Conservation (phyloP, 805 yeast genomes). For the Candida patagonica region DNA sequence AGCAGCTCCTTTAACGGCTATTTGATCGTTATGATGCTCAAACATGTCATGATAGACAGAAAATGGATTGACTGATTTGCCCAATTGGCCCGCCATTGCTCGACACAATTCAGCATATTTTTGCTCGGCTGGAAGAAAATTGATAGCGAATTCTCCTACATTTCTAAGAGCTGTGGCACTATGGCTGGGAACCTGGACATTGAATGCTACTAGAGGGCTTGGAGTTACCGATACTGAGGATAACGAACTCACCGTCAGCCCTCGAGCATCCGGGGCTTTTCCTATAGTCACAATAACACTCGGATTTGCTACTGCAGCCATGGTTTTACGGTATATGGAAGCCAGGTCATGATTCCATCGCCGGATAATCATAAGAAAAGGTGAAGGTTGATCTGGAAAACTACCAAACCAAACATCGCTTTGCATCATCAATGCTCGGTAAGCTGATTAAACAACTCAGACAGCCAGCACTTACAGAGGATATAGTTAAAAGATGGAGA, state of each 20-base stretch:
- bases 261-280: conserved; percentile 33
- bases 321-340: conserved; percentile 28
- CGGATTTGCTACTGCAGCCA: conserved; percentile 41
- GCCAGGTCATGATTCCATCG: conserved; percentile 1
- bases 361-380: neutral
- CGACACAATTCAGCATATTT: conserved; percentile 52
- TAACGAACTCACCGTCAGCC: conserved; percentile 81
- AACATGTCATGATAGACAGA: conserved; percentile 21
- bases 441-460: neutral
- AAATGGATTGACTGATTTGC: conserved; percentile 29
- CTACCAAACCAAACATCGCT: neutral
- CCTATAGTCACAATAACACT: conserved; percentile 56
- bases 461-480: neutral
- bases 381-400: neutral
- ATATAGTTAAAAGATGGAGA: neutral
- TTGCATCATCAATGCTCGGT: neutral
- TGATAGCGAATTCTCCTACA: conserved; percentile 57
- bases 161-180: conserved; percentile 61
- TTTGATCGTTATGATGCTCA: conserved; percentile 16
- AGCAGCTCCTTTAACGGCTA: conserved; percentile 19
- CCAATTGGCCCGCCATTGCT: conserved; percentile 50
- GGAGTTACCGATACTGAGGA: conserved; percentile 75
- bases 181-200: conserved; percentile 75
- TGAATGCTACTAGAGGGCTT: conserved; percentile 71
- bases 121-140: conserved; percentile 55